Base-by-base conservation (phyloP, 2,329 filamentous ascomycete genomes). In the Apiospora pterosperma region DNA sequence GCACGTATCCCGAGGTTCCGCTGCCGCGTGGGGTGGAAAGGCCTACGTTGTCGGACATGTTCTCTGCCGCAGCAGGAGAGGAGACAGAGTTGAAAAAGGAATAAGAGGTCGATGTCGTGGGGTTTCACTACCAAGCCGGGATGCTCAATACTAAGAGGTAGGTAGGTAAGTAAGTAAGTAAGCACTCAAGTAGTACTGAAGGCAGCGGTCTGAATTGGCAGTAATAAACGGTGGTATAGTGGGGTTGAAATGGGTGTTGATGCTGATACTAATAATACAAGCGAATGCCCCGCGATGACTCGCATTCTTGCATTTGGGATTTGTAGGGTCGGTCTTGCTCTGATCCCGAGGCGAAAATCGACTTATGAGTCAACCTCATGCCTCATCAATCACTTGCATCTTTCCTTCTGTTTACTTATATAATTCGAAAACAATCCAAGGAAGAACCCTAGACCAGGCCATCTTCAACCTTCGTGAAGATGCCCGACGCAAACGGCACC, bases 1-100 rank as follows among this genome's bases (percentile, higher is more conserved):
- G 95, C 64, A 99, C 95, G 77, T 98, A 98, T 76, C 96, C 96
- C 1, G 95, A 98, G 64, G 96, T 99, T 59, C 96, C 96, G 76
- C 92, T 97, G 70, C 96, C 96, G 74, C 96, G 90, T 3, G 96
- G 96, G 5, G 96, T 99, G 64, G 91, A 89, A 73, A 99, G 92
- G 65, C 96, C 96, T 74, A 99, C 96, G 81, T 99, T 99, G 70
- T 96, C 93, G 66, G 94, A 96, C 96, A 98, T 98, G 71, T 38
- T 48, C 7, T 21, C 1, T 8, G 8, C 7, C n/a, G 19, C 8
- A 11, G 74, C 63, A 14, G 19, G 6, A 36, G 61, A 19, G 25
- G 28, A 12, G 42, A 42, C n/a, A 36, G 25, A 25, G 19, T 31
- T 23, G 25, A 55, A 34, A 48, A 21, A 23, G 23, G 10, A 23